Percentiles rank a stretch among this genome's conserved stretches.
These are phyloP conservation scores for Crassisporium funariophilum DNA, from an alignment of 768 basidiomycete genomes.

Conservation along the genomic window DNA sequence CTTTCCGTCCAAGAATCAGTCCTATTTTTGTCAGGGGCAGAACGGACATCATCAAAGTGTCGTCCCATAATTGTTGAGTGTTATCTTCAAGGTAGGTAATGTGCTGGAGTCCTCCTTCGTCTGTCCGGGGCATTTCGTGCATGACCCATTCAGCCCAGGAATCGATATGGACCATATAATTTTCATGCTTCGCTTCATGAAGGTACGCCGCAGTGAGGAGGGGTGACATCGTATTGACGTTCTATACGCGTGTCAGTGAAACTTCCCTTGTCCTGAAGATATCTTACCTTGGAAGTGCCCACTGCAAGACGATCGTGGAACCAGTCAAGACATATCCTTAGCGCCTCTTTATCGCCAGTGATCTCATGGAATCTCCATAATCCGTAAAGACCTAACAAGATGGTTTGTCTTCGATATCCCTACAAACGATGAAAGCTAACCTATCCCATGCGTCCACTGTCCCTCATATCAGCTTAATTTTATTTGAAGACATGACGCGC, in stretches of 20 bases:
- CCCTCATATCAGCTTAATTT: conserved; percentile 2
- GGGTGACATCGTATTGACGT: conserved; percentile 61
- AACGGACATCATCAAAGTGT: conserved; percentile 61
- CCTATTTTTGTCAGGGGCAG: conserved; percentile 60
- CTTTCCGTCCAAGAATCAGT: conserved; percentile 47
- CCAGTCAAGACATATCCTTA: conserved; percentile 48
- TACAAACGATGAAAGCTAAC: conserved; percentile 16
- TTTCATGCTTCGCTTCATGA: conserved; percentile 36
- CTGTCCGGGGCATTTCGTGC: conserved; percentile 47
- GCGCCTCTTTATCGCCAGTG: conserved; percentile 36
- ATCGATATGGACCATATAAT: conserved; percentile 41
- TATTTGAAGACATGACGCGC: conserved; percentile 1
- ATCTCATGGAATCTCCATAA: conserved; percentile 43
- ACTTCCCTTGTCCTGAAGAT: neutral
- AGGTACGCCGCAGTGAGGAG: conserved; percentile 47
- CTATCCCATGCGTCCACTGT: conserved; percentile 49
- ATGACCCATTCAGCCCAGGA: conserved; percentile 57
- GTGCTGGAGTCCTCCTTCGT: conserved; percentile 50
- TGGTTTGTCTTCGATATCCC: neutral
- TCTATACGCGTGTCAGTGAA: conserved; percentile 29
- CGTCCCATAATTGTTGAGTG: conserved; percentile 55
- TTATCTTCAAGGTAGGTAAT: conserved; percentile 46
- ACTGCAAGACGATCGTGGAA: conserved; percentile 49
- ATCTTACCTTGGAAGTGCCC: conserved; percentile 48
- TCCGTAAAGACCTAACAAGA: conserved; percentile 44